A percentile compares a stretch with the other conserved stretches of the same genome.
Conservation (phyloP, 2,329 filamentous ascomycete genomes). For the Diplodia sapinea region DNA sequence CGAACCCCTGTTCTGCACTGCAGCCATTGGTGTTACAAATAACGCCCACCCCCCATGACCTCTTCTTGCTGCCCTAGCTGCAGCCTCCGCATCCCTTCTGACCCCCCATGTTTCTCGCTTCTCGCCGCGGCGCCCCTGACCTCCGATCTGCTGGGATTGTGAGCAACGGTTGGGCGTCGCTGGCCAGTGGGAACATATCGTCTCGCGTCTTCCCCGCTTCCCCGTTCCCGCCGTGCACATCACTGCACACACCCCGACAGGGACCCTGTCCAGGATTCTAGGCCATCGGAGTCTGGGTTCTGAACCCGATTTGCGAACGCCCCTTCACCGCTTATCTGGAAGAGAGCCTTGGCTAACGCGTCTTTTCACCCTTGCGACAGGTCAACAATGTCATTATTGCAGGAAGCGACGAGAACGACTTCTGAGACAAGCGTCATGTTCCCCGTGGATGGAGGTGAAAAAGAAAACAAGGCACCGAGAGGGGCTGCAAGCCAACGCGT, state of each 20-base stretch:
- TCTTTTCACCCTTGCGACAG: constrained; percentile 42
- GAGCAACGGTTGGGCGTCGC: constrained; percentile 8
- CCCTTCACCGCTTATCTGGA: constrained; percentile 30
- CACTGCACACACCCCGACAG: not conserved
- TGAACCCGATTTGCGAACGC: constrained; percentile 24
- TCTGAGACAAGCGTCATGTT: constrained; percentile 56
- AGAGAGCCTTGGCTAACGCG: constrained; percentile 22
- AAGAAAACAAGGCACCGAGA: constrained; percentile 1
- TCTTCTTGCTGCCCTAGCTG: constrained; percentile 6
- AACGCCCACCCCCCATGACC: constrained; percentile 19
- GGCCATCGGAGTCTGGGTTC: constrained; percentile 11
- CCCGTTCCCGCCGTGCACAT: constrained; percentile 22
- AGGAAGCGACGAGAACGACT: constrained; percentile 85
- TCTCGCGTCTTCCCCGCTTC: constrained; percentile 23
- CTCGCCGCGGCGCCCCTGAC: constrained; percentile 25
- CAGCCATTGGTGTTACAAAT: constrained; percentile 24
- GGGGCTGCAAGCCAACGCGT: not conserved
- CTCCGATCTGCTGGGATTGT: constrained; percentile 18
- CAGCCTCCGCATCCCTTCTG: not conserved
- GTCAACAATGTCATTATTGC: constrained; percentile 94
- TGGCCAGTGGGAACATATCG: constrained; percentile 12
- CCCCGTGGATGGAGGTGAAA: not conserved
- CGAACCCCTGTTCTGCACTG: constrained; percentile 16
- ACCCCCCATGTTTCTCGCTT: constrained; percentile 22
- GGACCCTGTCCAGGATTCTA: constrained; percentile 9